A percentile compares a stretch with the other conserved stretches of the same genome.
Conservation (phyloP, 768 basidiomycete genomes). For the Filobasidium floriforme region DNA sequence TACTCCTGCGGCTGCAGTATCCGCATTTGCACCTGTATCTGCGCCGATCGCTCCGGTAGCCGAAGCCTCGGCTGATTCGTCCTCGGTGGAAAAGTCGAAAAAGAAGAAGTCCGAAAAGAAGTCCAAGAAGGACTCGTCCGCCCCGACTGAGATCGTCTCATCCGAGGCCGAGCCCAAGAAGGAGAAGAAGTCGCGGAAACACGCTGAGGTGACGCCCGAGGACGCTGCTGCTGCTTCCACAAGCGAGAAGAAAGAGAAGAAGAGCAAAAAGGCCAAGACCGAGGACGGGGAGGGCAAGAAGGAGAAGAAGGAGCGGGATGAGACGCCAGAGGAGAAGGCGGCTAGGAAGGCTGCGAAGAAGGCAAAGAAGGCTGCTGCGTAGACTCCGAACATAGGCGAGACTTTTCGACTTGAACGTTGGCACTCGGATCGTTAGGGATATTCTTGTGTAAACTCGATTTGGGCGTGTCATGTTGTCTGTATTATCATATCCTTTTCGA, state of each 20-base stretch:
- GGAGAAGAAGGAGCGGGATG: conserved; percentile 9
- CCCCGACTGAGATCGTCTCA: not conserved
- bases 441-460: too few species aligned
- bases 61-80: not conserved
- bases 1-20: not conserved
- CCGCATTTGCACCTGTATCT: not conserved
- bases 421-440: too few species aligned
- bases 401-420: too few species aligned
- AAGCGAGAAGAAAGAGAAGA: conserved; percentile 3
- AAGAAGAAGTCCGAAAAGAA: not conserved
- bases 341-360: conserved; percentile 8
- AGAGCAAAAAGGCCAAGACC: not conserved
- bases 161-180: not conserved
- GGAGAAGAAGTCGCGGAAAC: conserved; percentile 1
- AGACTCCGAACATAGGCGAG: too few species aligned
- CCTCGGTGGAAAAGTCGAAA: not conserved
- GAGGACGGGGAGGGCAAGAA: not conserved
- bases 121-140: not conserved
- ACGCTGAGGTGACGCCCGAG: not conserved
- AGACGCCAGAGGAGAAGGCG: conserved; percentile 7
- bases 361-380: conserved; percentile 1
- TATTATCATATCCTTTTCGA: too few species aligned
- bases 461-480: too few species aligned
- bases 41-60: not conserved
- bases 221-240: not conserved